phyloP scores from a whole-genome alignment of 345 rosid species.

The Salix purpurea region DNA sequence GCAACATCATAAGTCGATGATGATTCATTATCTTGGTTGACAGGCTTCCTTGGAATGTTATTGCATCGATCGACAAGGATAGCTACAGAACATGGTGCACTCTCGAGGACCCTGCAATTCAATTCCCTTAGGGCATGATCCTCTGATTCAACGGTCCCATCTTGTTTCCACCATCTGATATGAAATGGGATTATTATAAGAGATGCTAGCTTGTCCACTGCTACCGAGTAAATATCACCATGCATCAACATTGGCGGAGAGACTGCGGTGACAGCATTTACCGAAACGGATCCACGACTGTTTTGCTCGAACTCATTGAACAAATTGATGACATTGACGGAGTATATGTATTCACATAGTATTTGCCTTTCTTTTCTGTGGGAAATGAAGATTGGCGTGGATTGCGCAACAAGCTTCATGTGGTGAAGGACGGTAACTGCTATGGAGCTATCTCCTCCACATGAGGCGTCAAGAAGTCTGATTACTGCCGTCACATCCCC shows the following conservation, averaged over 20 bases:
- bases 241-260: slow-evolving; percentile 19
- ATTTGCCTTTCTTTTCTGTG: slow-evolving; percentile 19
- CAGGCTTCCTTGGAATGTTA: not conserved
- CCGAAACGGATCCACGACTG: not conserved
- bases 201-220: slow-evolving; percentile 19
- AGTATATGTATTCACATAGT: not conserved
- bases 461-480: slow-evolving; percentile 20
- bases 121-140: slow-evolving; percentile 16
- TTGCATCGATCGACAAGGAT: not conserved
- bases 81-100: slow-evolving; percentile 35
- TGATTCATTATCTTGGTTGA: slow-evolving; percentile 1
- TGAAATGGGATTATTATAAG: slow-evolving; percentile 44
- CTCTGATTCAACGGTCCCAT: slow-evolving; percentile 24
- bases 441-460: slow-evolving; percentile 10
- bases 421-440: slow-evolving; percentile 29
- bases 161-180: slow-evolving; percentile 19
- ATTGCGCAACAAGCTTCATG: slow-evolving; percentile 16
- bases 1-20: slow-evolving; percentile 13
- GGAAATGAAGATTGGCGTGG: slow-evolving; percentile 27
- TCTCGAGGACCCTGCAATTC: slow-evolving; percentile 28
- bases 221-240: slow-evolving; percentile 33
- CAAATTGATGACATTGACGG: slow-evolving; percentile 21
- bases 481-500: slow-evolving; percentile 29
- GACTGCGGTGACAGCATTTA: slow-evolving; percentile 26
- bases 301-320: slow-evolving; percentile 23